phyloP scores from a whole-genome alignment of 805 yeast species.

The Saturnispora halmiae region DNA sequence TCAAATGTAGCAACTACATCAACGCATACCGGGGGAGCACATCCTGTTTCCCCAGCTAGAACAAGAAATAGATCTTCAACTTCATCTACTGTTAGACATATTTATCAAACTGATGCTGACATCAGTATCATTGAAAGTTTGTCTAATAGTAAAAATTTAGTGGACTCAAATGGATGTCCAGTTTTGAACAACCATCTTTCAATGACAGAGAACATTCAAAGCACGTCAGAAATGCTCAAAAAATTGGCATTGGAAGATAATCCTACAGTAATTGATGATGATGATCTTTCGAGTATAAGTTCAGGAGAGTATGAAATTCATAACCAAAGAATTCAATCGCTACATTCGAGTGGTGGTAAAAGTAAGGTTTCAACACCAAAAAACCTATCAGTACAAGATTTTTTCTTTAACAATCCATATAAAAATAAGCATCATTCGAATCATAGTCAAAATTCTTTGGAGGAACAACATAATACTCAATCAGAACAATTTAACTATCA shows the following conservation, averaged over 20 bases:
- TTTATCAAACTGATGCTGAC: conserved; percentile 5
- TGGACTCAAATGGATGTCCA: not conserved
- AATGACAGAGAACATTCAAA: no score
- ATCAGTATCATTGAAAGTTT: conserved; percentile 8
- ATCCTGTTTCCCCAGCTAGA: not conserved
- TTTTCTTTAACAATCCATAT: conserved; percentile 35
- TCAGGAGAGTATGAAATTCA: conserved; percentile 4
- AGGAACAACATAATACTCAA: conserved; percentile 6
- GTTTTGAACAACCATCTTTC: not conserved
- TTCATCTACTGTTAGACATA: not conserved
- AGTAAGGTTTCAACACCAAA: conserved; percentile 10
- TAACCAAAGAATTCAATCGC: conserved; percentile 4
- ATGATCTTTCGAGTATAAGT: conserved; percentile 8
- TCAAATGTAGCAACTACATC: not conserved
- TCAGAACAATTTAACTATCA: not conserved
- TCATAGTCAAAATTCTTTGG: conserved; percentile 12
- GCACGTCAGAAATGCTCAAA: not conserved
- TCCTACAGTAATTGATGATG: conserved; percentile 8
- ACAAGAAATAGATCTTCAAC: not conserved
- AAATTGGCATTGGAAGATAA: not conserved
- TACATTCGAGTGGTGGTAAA: conserved; percentile 1
- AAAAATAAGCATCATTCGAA: conserved; percentile 12
- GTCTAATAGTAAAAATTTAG: not conserved
- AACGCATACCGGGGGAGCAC: not conserved
- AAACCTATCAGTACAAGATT: conserved; percentile 42